These are phyloP conservation scores for Kwoniella europaea DNA, from an alignment of 768 basidiomycete species.

Conservation along the genomic window DNA sequence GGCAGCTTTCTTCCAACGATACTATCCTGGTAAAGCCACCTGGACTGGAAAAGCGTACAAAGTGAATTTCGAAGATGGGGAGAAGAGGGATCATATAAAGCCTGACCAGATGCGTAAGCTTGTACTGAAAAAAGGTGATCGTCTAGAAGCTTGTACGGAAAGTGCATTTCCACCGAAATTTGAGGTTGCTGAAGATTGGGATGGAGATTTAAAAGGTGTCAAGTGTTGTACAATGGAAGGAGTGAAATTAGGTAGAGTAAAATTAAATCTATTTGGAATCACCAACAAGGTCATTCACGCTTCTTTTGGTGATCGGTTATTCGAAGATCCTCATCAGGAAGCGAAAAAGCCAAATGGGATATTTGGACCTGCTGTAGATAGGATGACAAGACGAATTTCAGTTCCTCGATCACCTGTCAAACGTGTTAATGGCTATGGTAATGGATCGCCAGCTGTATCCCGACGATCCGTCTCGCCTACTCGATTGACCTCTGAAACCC, in stretches of 20 bases:
- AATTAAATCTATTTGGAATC: slow-evolving; percentile 3
- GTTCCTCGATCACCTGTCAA: slow-evolving; percentile 22
- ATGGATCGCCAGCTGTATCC: background rate
- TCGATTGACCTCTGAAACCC: background rate
- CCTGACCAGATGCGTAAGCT: slow-evolving; percentile 24
- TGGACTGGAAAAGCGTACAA: slow-evolving; percentile 17
- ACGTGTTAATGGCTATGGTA: background rate
- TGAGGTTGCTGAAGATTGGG: slow-evolving; percentile 33
- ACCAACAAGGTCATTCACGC: slow-evolving; percentile 9
- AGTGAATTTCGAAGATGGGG: slow-evolving; percentile 29
- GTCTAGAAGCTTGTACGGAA: slow-evolving; percentile 12
- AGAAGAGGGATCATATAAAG: slow-evolving; percentile 8
- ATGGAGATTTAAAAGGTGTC: slow-evolving; percentile 12
- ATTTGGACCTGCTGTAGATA: background rate
- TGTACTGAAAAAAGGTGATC: slow-evolving; percentile 29
- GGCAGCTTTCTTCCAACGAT: slow-evolving; percentile 3
- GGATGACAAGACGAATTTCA: background rate
- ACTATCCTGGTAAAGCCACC: slow-evolving; percentile 13
- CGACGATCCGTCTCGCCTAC: slow-evolving; percentile 5
- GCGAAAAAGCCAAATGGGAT: background rate
- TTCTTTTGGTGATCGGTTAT: slow-evolving; percentile 11
- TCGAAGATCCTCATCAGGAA: slow-evolving; percentile 1
- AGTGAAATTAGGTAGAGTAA: background rate
- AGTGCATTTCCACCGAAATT: slow-evolving; percentile 4
- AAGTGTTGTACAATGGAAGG: background rate